Conservation (phyloP, 805 yeast species). For the Candida hispaniensis region DNA sequence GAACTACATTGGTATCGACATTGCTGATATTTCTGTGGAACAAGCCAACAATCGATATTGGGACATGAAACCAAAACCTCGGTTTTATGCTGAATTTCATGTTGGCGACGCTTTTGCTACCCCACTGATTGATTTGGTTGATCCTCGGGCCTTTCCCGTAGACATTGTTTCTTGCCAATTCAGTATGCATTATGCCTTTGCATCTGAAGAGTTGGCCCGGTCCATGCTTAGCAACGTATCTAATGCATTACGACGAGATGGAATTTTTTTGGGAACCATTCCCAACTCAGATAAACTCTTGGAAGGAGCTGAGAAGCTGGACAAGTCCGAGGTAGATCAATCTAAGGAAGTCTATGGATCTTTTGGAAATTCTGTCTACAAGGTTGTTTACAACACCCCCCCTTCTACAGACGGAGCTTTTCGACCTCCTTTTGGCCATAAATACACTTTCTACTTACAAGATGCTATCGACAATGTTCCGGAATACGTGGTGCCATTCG, state of each 20-base stretch:
- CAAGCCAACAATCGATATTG: slow-evolving; percentile 76
- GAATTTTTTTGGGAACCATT: slow-evolving; percentile 84
- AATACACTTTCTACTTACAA: slow-evolving; percentile 66
- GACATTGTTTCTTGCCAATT: slow-evolving; percentile 87
- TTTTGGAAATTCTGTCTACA: slow-evolving; percentile 82
- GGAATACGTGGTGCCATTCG: slow-evolving; percentile 93
- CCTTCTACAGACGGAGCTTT: slow-evolving; percentile 72
- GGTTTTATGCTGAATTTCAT: slow-evolving; percentile 73
- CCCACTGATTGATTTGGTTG: slow-evolving; percentile 56
- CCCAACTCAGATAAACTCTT: slow-evolving; percentile 82
- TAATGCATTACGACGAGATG: slow-evolving; percentile 66
- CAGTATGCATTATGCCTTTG: slow-evolving; percentile 91
- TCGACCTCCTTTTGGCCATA: slow-evolving; percentile 68
- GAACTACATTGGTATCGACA: slow-evolving; percentile 83
- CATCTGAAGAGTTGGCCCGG: slow-evolving; percentile 68
- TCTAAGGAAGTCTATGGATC: slow-evolving; percentile 36
- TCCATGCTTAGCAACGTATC: slow-evolving; percentile 65
- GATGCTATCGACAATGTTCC: slow-evolving; percentile 97
- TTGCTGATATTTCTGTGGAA: slow-evolving; percentile 74
- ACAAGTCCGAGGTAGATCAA: slow-evolving; percentile 33
- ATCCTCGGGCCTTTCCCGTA: slow-evolving; percentile 69
- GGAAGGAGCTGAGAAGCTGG: slow-evolving; percentile 38
- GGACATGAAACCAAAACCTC: slow-evolving; percentile 37
- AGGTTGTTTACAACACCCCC: slow-evolving; percentile 65
- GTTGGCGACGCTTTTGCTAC: slow-evolving; percentile 86